Evolutionary conservation across 768 basidiomycete genomes (phyloP).

Genomic region (Floccularia luteovirens): DNA sequence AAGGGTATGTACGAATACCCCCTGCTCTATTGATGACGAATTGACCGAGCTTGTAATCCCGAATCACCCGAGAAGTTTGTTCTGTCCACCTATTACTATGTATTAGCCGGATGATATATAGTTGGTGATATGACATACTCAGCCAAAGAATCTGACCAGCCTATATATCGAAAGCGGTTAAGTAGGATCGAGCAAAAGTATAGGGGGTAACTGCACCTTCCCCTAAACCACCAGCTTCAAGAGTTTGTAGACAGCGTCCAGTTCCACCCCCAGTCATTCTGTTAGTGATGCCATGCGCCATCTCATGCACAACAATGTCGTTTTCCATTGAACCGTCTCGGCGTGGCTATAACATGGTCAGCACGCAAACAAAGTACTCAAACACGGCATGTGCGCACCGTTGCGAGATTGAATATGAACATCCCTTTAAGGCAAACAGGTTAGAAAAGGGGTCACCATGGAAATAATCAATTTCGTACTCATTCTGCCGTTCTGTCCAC

Average conservation of each 20-base stretch:
- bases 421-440: conserved; percentile 15
- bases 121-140: conserved; percentile 18
- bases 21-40: conserved; percentile 38
- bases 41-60: conserved; percentile 33
- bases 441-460: no score
- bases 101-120: background rate
- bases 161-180: conserved; percentile 9
- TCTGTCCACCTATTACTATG: conserved; percentile 27
- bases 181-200: background rate
- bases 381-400: conserved; percentile 8
- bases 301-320: conserved; percentile 46
- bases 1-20: conserved; percentile 49
- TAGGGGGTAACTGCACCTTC: conserved; percentile 27
- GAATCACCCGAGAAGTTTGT: conserved; percentile 25
- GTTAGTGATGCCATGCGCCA: conserved; percentile 39
- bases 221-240: conserved; percentile 60
- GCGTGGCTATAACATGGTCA: conserved; percentile 23
- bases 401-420: conserved; percentile 16
- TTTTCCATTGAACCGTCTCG: conserved; percentile 59
- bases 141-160: conserved; percentile 53
- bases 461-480: background rate
- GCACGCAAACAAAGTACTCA: background rate
- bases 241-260: conserved; percentile 52
- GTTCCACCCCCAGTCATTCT: conserved; percentile 47
- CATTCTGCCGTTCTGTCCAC: conserved; percentile 1